These are phyloP conservation scores for Cochlearia excelsa DNA, from an alignment of 345 rosid species.

Conservation along the genomic window DNA sequence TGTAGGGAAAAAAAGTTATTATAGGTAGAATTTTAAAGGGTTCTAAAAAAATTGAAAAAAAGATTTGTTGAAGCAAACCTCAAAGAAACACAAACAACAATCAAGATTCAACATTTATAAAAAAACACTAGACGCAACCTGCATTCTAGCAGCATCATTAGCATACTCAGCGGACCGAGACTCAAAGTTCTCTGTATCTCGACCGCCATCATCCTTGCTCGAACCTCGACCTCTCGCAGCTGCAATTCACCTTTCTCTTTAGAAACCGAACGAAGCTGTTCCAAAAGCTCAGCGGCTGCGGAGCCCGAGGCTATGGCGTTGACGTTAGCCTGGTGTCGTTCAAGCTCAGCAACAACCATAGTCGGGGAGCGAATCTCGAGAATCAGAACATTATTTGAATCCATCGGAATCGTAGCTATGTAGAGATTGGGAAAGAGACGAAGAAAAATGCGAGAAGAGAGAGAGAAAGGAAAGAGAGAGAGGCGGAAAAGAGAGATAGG, in stretches of 20 bases:
- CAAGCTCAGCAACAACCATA: slow-evolving; percentile 70
- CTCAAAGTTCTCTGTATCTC: slow-evolving; percentile 58
- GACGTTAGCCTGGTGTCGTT: slow-evolving; percentile 63
- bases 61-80: too few species aligned
- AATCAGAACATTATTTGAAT: slow-evolving; percentile 71
- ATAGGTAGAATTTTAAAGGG: too few species aligned
- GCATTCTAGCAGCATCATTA: too few species aligned
- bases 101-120: too few species aligned
- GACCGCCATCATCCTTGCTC: slow-evolving; percentile 64
- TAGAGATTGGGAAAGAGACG: not conserved
- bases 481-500: too few species aligned
- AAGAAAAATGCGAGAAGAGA: too few species aligned
- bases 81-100: too few species aligned
- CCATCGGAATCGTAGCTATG: slow-evolving; percentile 84
- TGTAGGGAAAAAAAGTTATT: too few species aligned
- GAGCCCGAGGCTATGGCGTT: slow-evolving; percentile 84
- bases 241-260: slow-evolving; percentile 75
- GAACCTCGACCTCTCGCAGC: too few species aligned
- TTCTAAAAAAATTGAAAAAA: too few species aligned
- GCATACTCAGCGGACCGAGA: slow-evolving; percentile 51
- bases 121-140: too few species aligned
- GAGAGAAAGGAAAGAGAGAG: too few species aligned
- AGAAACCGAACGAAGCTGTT: slow-evolving; percentile 57
- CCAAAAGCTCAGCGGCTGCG: slow-evolving; percentile 61
- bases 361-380: slow-evolving; percentile 71